Conservation (phyloP, 2,329 filamentous ascomycete genomes). For the Cercospora zeae-maydis region DNA sequence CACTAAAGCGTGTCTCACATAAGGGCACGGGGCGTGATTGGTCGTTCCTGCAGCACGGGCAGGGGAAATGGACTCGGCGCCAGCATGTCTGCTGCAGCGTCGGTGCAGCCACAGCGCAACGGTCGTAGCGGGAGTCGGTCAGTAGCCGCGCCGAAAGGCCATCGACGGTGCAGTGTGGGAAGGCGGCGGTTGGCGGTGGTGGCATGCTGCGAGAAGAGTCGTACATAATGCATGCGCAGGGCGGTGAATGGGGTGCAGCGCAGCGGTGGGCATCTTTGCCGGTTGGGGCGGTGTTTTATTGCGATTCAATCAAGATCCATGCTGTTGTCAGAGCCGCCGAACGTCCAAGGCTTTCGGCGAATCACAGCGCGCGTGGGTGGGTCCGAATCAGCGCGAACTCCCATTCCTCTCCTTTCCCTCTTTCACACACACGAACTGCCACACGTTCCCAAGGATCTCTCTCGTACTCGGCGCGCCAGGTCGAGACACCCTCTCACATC, state of each 20-base stretch:
- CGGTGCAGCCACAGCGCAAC: conserved; percentile 1
- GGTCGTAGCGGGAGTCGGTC: background rate
- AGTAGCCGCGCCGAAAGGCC: background rate
- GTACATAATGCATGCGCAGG: background rate
- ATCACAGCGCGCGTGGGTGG: background rate
- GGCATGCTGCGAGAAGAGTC: background rate
- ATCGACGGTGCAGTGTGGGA: background rate
- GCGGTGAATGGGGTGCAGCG: background rate
- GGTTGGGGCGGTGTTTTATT: conserved; percentile 1
- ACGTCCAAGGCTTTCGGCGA: background rate
- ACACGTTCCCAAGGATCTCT: conserved; percentile 4
- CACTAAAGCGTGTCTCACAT: conserved; percentile 16
- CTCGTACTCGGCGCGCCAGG: background rate
- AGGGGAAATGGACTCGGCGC: background rate
- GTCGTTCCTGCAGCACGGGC: conserved; percentile 16
- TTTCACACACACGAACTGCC: background rate
- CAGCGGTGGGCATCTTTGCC: background rate
- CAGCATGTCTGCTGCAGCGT: conserved; percentile 4
- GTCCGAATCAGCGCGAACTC: background rate
- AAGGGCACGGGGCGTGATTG: conserved; percentile 5
- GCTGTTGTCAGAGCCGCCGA: conserved; percentile 2
- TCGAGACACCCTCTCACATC: conserved; percentile 11
- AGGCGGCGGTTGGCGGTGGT: background rate
- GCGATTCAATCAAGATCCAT: background rate
- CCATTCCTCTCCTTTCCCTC: conserved; percentile 8